Conservation (phyloP, 495 filamentous ascomycete genomes). For the Xylaria palmicola region DNA sequence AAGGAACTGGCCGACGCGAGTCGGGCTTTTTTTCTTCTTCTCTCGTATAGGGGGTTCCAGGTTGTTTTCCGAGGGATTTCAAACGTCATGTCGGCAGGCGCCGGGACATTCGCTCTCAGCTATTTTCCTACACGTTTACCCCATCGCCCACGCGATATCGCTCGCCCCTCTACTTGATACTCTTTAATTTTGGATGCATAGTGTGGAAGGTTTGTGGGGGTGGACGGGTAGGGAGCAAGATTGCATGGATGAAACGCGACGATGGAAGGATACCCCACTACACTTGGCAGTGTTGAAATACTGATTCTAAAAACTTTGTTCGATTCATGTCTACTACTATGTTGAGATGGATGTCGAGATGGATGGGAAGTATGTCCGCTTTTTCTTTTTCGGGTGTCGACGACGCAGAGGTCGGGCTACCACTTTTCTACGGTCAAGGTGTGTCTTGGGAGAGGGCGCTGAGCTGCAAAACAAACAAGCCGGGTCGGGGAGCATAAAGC, state of each 20-base stretch:
- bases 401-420: slow-evolving; percentile 29
- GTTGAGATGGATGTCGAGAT: slow-evolving; percentile 24
- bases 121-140: slow-evolving; percentile 32
- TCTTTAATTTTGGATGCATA: slow-evolving; percentile 30
- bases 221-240: slow-evolving; percentile 30
- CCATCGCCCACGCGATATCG: slow-evolving; percentile 35
- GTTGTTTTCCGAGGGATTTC: slow-evolving; percentile 18
- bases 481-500: slow-evolving; percentile 20
- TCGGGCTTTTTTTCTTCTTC: too few relatives aligned
- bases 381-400: slow-evolving; percentile 15
- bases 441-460: slow-evolving; percentile 22
- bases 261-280: slow-evolving; percentile 34
- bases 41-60: slow-evolving; percentile 21
- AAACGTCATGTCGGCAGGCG: slow-evolving; percentile 27
- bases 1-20: slow-evolving; percentile 20
- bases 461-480: slow-evolving; percentile 22
- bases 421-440: slow-evolving; percentile 17
- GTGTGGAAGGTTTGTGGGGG: slow-evolving; percentile 24
- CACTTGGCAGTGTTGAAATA: slow-evolving; percentile 29
- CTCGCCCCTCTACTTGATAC: slow-evolving; percentile 16
- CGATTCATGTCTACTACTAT: slow-evolving; percentile 32
- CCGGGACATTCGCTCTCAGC: slow-evolving; percentile 35
- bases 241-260: slow-evolving; percentile 37
- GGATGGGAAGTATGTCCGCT: slow-evolving; percentile 21
- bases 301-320: slow-evolving; percentile 21